Conservation (phyloP, 805 yeast genomes). For the Starmerella powellii region DNA sequence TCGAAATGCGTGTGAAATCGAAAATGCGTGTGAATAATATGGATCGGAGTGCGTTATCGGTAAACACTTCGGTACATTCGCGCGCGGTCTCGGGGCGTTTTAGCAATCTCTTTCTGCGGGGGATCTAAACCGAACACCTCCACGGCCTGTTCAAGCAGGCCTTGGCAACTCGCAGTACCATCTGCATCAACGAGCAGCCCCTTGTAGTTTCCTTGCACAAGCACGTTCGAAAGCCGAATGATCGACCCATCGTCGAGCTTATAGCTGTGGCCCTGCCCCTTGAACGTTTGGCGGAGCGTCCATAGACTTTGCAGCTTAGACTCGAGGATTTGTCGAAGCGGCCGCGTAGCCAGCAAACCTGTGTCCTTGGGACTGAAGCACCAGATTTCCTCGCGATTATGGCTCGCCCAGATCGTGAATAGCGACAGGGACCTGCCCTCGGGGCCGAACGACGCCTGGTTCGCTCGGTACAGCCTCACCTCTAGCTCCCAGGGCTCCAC, state of each 20-base stretch:
- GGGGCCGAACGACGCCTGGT: slow-evolving; percentile 33
- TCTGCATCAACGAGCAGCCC: slow-evolving; percentile 53
- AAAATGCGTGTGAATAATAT: too few species aligned
- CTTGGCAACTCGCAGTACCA: slow-evolving; percentile 16
- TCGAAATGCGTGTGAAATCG: too few species aligned
- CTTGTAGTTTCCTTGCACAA: slow-evolving; percentile 60
- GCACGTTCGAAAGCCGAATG: slow-evolving; percentile 57
- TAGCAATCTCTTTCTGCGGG: slow-evolving; percentile 1
- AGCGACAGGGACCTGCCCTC: slow-evolving; percentile 19
- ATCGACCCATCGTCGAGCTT: slow-evolving; percentile 38
- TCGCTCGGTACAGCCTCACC: slow-evolving; percentile 54
- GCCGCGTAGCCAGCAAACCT: slow-evolving; percentile 29
- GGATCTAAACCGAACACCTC: slow-evolving; percentile 4
- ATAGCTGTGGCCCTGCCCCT: slow-evolving; percentile 64
- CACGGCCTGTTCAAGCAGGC: slow-evolving; percentile 8
- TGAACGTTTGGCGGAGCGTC: slow-evolving; percentile 53
- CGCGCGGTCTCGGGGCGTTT: slow-evolving; percentile 1
- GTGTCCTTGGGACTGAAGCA: slow-evolving; percentile 22
- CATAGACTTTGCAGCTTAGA: slow-evolving; percentile 57
- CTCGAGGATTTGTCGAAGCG: slow-evolving; percentile 43
- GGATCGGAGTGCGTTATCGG: too few species aligned
- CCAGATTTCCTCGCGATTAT: slow-evolving; percentile 25
- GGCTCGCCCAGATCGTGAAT: slow-evolving; percentile 26
- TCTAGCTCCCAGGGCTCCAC: slow-evolving; percentile 60
- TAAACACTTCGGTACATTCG: slow-evolving; percentile 13